Base-by-base conservation (phyloP, 345 rosid genomes). In the Psidium friedrichsthalianum region DNA sequence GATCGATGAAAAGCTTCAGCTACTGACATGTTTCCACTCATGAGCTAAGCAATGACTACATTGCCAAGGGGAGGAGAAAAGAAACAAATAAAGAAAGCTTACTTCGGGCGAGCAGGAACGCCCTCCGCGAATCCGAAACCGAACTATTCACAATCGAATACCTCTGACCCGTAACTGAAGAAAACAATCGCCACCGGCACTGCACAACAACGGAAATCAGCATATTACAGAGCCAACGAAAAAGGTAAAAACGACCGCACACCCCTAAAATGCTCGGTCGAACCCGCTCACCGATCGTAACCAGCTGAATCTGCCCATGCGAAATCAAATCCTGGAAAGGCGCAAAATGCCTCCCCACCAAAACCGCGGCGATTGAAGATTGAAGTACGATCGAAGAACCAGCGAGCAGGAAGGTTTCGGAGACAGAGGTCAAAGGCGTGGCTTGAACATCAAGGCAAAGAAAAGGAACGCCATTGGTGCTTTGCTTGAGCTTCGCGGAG, bases 231-330 rank as follows among this genome's bases (percentile, higher is more conserved):
- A 83, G 83, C 20, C 59, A 24, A 10, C 74, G 86, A 56, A 52
- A 6, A 69, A 87, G 85, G 21, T 51, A 49, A 24, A 85, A 9
- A 40, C 1, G 76, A 4, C 56, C 99, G 12, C 21, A 18, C 7
- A 6, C 47, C 78, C 6, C 0, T 3, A 40, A 21, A 58, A 56
- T 85, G 74, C 29, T 59, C 47, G 18, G 29, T 27, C 74, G 87
- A 51, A 57, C 16, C 27, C 20, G 88, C 93, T 90, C 85, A 94
- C 96, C 59, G 87, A 87, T 47, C 87, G 81, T 58, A 94, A 89
- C 94, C 90, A 92, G 84, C 89, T 86, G 87, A 90, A 90, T 89
- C 93, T 90, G 89, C 89, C 85, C 99, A 95, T 89, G 52, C 80
- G 82, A 57, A 57, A 58, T 29, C 18, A 58, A 84, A 16, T 36